A percentile compares a stretch with the other conserved stretches of the same genome.
phyloP scores from a whole-genome alignment of 805 yeast species.

The Teunomyces barrocoloradensis region DNA sequence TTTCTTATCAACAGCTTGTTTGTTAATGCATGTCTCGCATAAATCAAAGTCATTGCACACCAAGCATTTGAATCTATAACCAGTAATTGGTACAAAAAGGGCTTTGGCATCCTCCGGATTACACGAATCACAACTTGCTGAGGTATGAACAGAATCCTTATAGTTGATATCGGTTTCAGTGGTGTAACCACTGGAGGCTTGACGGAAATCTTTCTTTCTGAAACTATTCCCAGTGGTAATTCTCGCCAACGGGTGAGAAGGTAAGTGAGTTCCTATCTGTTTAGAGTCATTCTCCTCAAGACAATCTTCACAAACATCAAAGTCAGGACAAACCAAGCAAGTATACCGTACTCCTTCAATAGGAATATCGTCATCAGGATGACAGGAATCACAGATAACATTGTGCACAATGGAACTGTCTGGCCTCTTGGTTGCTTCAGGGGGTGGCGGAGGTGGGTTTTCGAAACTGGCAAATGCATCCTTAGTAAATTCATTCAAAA shows the following conservation, averaged over 20 bases:
- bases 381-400: conserved; percentile 36
- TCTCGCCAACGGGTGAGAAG: conserved; percentile 30
- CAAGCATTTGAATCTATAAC: not conserved
- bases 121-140: conserved; percentile 36
- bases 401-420: conserved; percentile 18
- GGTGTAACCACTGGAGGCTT: not conserved
- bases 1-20: conserved; percentile 9
- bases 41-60: conserved; percentile 2
- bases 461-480: conserved; percentile 1
- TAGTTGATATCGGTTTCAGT: not conserved
- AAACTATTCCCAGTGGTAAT: conserved; percentile 8
- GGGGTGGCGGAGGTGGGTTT: not conserved
- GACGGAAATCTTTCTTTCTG: not conserved
- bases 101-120: conserved; percentile 16
- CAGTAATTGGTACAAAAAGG: not conserved
- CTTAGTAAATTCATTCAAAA: conserved; percentile 15
- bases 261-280: conserved; percentile 19
- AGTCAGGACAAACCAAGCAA: conserved; percentile 52
- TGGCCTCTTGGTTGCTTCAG: not conserved
- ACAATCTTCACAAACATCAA: conserved; percentile 48
- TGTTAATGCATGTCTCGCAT: conserved; percentile 1
- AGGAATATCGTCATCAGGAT: conserved; percentile 27
- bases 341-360: conserved; percentile 48
- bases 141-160: conserved; percentile 17
- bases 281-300: conserved; percentile 13